Evolutionary conservation across 805 yeast genomes (phyloP), one percentile per base, ranked within the genome.

Genomic region (Pichia exigua): DNA sequence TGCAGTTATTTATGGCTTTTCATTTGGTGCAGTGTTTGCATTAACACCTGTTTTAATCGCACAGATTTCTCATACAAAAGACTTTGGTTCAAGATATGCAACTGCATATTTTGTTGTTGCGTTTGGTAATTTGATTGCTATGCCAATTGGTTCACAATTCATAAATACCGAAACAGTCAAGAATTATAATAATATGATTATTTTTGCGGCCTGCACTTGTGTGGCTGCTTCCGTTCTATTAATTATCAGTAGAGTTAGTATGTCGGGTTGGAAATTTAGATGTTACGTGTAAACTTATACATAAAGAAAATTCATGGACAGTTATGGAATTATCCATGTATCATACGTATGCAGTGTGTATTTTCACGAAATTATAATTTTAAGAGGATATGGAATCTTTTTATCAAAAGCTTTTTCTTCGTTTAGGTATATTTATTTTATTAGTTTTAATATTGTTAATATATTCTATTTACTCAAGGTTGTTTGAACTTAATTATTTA

Each of bases 71-170:
- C 74, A 74, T 9, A 79, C 81, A 0, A 71, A 74, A 52, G 76
- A 79, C 48, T 85, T 84, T 62, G 91, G 91, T 27, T 79, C 78
- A 54, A 67, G 85, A 21, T 85, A 78, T 59, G 90, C 90, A 0
- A 76, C 87, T n/a, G 74, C 81, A 57, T 83, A 81, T 63, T 79
- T 79, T 50, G 62, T 81, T 53, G 81, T 78, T 20, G 77, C 87
- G 48, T 65, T 80, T 45, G 68, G 74, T 22, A 68, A 72, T 30
- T 63, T 79, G 21, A 70, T 75, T 17, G 67, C 73, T 5, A 69
- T 78, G 49, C 81, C 82, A 12, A 65, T 75, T 44, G 73, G 76
- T 13, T 80, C 82, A 55, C 72, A 74, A 2, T 66, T 77, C 42
- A 72, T 77, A 46, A 75, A 59, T 18, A 45, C 47, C 1, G 60